Base-by-base conservation (phyloP, 1,284 basidiomycete species). In the Cryptococcus maquisensis region DNA sequence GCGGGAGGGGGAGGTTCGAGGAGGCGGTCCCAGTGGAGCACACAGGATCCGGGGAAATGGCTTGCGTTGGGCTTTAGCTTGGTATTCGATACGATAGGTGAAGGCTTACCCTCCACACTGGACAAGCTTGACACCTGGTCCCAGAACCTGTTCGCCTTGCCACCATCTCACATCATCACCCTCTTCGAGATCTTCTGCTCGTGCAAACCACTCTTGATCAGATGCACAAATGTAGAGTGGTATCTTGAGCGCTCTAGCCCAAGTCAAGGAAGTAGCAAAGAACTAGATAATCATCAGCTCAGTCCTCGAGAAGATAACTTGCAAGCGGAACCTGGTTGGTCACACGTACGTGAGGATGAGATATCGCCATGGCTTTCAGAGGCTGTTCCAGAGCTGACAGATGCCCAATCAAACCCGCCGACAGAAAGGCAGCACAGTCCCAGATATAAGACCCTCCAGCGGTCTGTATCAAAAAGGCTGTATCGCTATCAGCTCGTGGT, bases 21-120 rank as follows among this genome's bases (percentile, higher is more conserved):
- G 4, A 68, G 57, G 42, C 74, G 57, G 55, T 76, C 72, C 75
- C 75, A 76, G 55, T 72, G 54, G 4, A 76, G 60, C 15, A 75
- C 60, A 4, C 59, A 54, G 13, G 75, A 76, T 7, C 75, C 75
- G 15, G 68, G 64, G 39, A 76, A 76, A 56, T 76, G 75, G 1
- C 74, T 74, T 20, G 4, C 10, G 10, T 18, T n/a, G 47, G 43
- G 0, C 40, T 32, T 35, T 12, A 26, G 35, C 42, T n/a, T 35
- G 28, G 21, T 41, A 21, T 48, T 8, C 36, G 2, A 32, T 28
- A 28, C 38, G 28, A 38, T 2, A 40, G 23, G 12, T 7, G 41
- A 10, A 32, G 6, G 61, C 73, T 59, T 54, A 75, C 74, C 74
- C 75, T 47, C 73, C 73, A 49, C 75, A 76, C 55, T 73, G 66